These are phyloP conservation scores for Fusarium virguliforme DNA, from an alignment of 2,329 filamentous ascomycete species.

Conservation along the genomic window DNA sequence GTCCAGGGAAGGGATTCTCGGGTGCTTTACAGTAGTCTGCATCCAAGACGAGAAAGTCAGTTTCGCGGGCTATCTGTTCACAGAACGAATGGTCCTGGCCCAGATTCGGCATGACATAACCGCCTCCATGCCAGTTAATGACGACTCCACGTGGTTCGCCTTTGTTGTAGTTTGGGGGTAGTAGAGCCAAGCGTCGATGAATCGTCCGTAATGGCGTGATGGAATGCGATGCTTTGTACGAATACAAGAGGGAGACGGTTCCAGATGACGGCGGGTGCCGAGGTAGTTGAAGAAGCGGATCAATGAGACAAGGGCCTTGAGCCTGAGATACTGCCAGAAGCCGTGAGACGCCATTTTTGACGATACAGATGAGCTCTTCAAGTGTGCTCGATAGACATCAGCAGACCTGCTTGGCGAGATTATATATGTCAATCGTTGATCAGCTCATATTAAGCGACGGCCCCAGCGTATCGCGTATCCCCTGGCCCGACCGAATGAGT, in stretches of 20 bases:
- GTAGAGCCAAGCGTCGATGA: slow-evolving; percentile 53
- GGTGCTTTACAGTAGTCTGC: slow-evolving; percentile 61
- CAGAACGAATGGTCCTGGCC: slow-evolving; percentile 60
- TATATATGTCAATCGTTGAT: not conserved
- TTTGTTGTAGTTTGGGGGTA: slow-evolving; percentile 18
- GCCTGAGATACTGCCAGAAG: slow-evolving; percentile 33
- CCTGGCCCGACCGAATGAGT: slow-evolving; percentile 7
- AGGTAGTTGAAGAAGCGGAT: slow-evolving; percentile 40
- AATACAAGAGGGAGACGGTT: slow-evolving; percentile 22
- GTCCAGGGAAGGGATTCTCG: slow-evolving; percentile 58
- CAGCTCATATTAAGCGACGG: not conserved
- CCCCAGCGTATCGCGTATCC: not conserved
- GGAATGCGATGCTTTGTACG: slow-evolving; percentile 48
- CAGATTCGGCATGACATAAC: slow-evolving; percentile 55
- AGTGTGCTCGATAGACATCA: not conserved
- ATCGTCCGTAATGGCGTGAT: slow-evolving; percentile 49
- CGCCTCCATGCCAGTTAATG: slow-evolving; percentile 58
- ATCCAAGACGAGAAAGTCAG: slow-evolving; percentile 50
- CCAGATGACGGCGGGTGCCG: slow-evolving; percentile 27
- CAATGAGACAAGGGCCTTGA: slow-evolving; percentile 35
- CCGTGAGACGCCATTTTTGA: slow-evolving; percentile 19
- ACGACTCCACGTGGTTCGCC: slow-evolving; percentile 48
- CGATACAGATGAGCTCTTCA: not conserved
- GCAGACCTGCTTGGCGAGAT: not conserved
- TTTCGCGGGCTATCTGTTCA: slow-evolving; percentile 51